A percentile compares a stretch with the other conserved stretches of the same genome.
Conservation (phyloP, 805 yeast genomes). For the Jamesozyma spencerorum region DNA sequence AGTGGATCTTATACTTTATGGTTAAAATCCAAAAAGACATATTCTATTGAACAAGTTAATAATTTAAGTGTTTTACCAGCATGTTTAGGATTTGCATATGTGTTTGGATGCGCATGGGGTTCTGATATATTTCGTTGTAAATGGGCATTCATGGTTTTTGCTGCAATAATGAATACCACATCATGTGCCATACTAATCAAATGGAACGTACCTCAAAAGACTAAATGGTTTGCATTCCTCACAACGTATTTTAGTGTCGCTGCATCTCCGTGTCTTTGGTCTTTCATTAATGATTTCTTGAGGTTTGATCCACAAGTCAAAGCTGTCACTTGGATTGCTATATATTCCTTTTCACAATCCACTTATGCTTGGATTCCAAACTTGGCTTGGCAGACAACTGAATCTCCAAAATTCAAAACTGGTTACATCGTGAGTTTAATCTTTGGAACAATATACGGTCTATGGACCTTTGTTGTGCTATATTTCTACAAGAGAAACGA, state of each 20-base stretch:
- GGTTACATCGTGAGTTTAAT: constrained; percentile 47
- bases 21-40: constrained; percentile 44
- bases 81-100: constrained; percentile 46
- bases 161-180: constrained; percentile 43
- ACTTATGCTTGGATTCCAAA: constrained; percentile 52
- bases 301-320: constrained; percentile 48
- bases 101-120: constrained; percentile 38
- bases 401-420: constrained; percentile 45
- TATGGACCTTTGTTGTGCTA: constrained; percentile 45
- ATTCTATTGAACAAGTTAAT: constrained; percentile 38
- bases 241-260: constrained; percentile 55
- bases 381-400: constrained; percentile 45
- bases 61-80: constrained; percentile 48
- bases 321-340: constrained; percentile 47
- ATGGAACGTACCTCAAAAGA: constrained; percentile 49
- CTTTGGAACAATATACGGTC: constrained; percentile 36
- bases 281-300: constrained; percentile 49
- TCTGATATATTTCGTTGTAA: constrained; percentile 43
- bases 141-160: constrained; percentile 45
- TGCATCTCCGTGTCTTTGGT: constrained; percentile 52
- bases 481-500: constrained; percentile 48
- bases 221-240: constrained; percentile 59
- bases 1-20: constrained; percentile 54
- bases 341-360: constrained; percentile 50
- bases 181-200: constrained; percentile 48